Base-by-base conservation (phyloP, 2,329 filamentous ascomycete species). In the Corinectria fuckeliana region DNA sequence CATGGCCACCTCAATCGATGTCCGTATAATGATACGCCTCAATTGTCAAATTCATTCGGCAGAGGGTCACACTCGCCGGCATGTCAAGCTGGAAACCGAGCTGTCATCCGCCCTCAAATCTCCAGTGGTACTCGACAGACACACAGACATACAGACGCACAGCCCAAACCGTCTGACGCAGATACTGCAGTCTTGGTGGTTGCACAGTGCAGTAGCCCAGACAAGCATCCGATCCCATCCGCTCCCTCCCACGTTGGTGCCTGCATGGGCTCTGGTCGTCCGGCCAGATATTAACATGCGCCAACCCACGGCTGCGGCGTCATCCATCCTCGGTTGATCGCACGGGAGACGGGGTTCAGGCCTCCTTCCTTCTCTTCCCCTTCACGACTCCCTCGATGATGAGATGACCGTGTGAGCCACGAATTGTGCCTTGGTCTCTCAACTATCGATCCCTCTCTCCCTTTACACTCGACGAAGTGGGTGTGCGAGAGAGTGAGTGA, bases 231-330 rank as follows among this genome's bases (percentile, higher is more conserved):
- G 52, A 57, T 52, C 48, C 52, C 57, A 50, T 42, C 50, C 56
- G 42, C 59, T 60, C 53, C 56, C 59, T 60, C 53, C 56, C 56
- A 65, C 51, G 51, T 65, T 67, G 58, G 56, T 60, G 52, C 58
- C 63, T 57, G 50, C 66, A 68, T 66, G 66, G 62, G 44, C 59
- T 56, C 53, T 34, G 23, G 45, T 20, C 54, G 45, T 41, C 44
- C 10, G 26, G 53, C 30, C 41, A 42, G 25, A 44, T 26, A 58
- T 51, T 60, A 58, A 56, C 56, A 50, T 55, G 50, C 50, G 25
- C 50, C 41, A 59, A n/a, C 47, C 25, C 20, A 51, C 56, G 42
- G 51, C 50, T 45, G 36, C 50, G 44, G 48, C 60, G 59, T 25
- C 45, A 52, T 38, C 39, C 48, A 28, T 45, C 60, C 26, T 41